A percentile compares a stretch with the other conserved stretches of the same genome.
phyloP scores from a whole-genome alignment of 169 alveolate species.

The Plasmodium coatneyi region DNA sequence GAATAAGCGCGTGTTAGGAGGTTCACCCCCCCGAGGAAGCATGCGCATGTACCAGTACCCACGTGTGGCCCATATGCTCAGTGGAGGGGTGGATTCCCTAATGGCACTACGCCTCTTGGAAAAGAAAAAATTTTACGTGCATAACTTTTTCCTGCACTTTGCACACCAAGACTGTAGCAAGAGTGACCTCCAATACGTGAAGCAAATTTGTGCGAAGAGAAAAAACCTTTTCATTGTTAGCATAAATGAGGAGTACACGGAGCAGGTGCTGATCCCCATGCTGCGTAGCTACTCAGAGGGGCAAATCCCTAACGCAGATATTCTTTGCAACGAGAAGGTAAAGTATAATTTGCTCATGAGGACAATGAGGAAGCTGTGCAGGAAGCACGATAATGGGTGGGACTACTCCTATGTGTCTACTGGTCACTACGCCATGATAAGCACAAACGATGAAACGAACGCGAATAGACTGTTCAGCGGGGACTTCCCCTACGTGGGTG shows the following conservation, averaged over 20 bases:
- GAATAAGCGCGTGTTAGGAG: background rate
- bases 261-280: constrained; percentile 51
- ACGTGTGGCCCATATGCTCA: constrained; percentile 62
- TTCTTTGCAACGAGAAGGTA: constrained; percentile 56
- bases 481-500: background rate
- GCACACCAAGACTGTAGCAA: constrained; percentile 42
- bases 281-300: constrained; percentile 44
- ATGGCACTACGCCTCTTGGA: constrained; percentile 63
- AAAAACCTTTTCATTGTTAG: constrained; percentile 32
- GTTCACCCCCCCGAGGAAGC: background rate
- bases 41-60: constrained; percentile 56
- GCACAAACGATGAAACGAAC: constrained; percentile 25
- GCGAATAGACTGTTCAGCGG: constrained; percentile 33
- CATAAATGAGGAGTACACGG: constrained; percentile 43
- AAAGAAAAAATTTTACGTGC: constrained; percentile 22
- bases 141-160: constrained; percentile 40
- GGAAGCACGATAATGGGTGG: background rate
- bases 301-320: constrained; percentile 49
- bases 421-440: constrained; percentile 71
- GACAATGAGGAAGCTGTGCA: background rate
- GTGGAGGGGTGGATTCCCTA: constrained; percentile 67
- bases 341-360: constrained; percentile 36
- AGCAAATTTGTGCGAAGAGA: constrained; percentile 22
- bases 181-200: constrained; percentile 39
- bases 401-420: constrained; percentile 43